Evolutionary conservation across 2,329 filamentous ascomycete species (phyloP), one percentile per base, ranked within the genome.

Genomic region (Graphilbum ipis-grandicollis): DNA sequence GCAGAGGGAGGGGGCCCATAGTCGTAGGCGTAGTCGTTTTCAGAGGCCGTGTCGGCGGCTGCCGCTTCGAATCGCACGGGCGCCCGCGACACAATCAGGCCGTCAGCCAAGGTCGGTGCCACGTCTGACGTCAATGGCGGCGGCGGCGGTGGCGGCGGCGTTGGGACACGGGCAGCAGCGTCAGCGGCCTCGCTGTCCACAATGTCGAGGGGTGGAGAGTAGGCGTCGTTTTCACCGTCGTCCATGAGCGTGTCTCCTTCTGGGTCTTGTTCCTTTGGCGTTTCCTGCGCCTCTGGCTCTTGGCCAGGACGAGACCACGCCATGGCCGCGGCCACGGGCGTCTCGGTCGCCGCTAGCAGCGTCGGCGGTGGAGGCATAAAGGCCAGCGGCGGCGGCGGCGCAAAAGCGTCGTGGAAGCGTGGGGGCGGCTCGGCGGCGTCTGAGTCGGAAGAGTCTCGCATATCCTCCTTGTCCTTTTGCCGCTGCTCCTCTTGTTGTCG

Each of bases 11-110:
- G 49, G 46, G 17, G 45, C 48, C 39, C 32, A 4, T 38, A 26
- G 33, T 41, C 35, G 18, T 30, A 30, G 13, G 43, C 35, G n/a
- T 39, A 34, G 26, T 36, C 37, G 21, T 33, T 51, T 34, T 62
- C 51, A 52, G 19, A 56, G 54, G 26, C 59, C 5, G 21, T 50
- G 30, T 57, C 52, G 5, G 53, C 39, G 35, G 50, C 43, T 22
- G 67, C 62, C 9, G 66, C 56, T 10, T 42, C 39, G 54, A 93
- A 93, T 44, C 76, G 77, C 10, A 93, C 71, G 1, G 85, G 82
- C 1, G 79, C 77, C 31, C 78, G 71, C 31, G 82, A 81, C 51
- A 92, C 88, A 8, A 72, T 76, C 10, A 68, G 62, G n/a, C 62
- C 50, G 31, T 55, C 55, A 3, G 40, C 33, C 8, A 32, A 15